phyloP scores from a whole-genome alignment of 805 yeast genomes.

The Teunomyces gatunensis region DNA sequence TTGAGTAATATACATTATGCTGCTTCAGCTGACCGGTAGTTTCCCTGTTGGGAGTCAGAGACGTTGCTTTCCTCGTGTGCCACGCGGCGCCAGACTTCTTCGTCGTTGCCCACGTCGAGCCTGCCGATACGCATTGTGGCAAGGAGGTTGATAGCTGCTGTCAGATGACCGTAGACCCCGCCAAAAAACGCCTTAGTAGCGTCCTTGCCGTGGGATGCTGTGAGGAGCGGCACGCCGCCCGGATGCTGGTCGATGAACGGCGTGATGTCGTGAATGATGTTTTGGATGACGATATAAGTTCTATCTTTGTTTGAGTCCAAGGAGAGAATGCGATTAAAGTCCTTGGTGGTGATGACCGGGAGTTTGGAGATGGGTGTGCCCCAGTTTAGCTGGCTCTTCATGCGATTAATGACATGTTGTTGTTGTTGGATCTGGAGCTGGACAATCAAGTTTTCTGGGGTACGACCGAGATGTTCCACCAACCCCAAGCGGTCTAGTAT shows the following conservation, averaged over 20 bases:
- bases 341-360: conserved; percentile 58
- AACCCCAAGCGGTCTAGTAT: conserved; percentile 51
- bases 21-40: conserved; percentile 35
- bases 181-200: conserved; percentile 94
- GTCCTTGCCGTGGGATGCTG: conserved; percentile 85
- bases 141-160: conserved; percentile 86
- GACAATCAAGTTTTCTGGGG: conserved; percentile 68
- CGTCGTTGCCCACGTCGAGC: conserved; percentile 75
- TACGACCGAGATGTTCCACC: conserved; percentile 57
- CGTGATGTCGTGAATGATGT: conserved; percentile 90
- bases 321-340: conserved; percentile 40
- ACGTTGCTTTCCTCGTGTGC: conserved; percentile 58
- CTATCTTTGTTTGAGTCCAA: conserved; percentile 40
- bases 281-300: conserved; percentile 79
- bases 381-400: conserved; percentile 82
- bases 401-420: conserved; percentile 74
- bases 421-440: conserved; percentile 56
- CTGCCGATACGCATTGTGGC: conserved; percentile 95
- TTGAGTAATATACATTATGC: conserved; percentile 19
- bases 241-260: conserved; percentile 92
- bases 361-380: conserved; percentile 88
- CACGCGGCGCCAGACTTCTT: conserved; percentile 79
- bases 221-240: conserved; percentile 80
- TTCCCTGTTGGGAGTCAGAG: conserved; percentile 14
- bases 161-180: conserved; percentile 89